A percentile compares a stretch with the other conserved stretches of the same genome.
Conservation (phyloP, 2,329 filamentous ascomycete species). For the Stagonosporopsis rhizophila region DNA sequence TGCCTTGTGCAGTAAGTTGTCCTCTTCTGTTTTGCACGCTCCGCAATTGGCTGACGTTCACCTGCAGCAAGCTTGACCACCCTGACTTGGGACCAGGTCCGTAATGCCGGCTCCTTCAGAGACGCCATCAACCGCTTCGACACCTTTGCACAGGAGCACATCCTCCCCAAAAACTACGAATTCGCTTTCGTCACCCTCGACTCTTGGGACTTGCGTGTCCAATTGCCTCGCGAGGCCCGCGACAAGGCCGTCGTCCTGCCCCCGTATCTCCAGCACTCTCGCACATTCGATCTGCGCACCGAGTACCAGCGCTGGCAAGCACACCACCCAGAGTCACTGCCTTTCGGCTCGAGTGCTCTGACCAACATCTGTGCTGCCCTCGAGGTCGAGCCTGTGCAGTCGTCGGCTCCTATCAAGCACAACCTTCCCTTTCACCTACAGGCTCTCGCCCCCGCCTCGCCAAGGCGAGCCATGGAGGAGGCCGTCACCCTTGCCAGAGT, state of each 20-base stretch:
- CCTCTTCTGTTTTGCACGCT: conserved; percentile 4
- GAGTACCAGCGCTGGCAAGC: conserved; percentile 99
- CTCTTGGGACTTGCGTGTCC: conserved; percentile 97
- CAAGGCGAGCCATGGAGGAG: conserved; percentile 96
- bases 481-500: conserved; percentile 93
- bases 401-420: conserved; percentile 97
- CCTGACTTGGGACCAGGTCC: conserved; percentile 98
- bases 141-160: conserved; percentile 88
- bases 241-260: conserved; percentile 98
- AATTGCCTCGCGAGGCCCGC: conserved; percentile 94
- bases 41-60: conserved; percentile 38
- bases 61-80: conserved; percentile 89
- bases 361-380: conserved; percentile 98
- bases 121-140: conserved; percentile 97
- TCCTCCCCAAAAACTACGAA: conserved; percentile 88
- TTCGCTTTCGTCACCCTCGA: conserved; percentile 99
- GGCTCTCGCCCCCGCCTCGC: conserved; percentile 91
- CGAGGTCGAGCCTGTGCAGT: conserved; percentile 96
- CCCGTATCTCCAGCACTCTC: conserved; percentile 95
- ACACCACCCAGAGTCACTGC: conserved; percentile 95
- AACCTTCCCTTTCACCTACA: conserved; percentile 98
- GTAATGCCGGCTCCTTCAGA: conserved; percentile 94
- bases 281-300: conserved; percentile 94
- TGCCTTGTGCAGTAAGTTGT: conserved; percentile 89
- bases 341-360: conserved; percentile 93